phyloP scores from a whole-genome alignment of 2,329 filamentous ascomycete genomes.

The Tolypocladium capitatum region DNA sequence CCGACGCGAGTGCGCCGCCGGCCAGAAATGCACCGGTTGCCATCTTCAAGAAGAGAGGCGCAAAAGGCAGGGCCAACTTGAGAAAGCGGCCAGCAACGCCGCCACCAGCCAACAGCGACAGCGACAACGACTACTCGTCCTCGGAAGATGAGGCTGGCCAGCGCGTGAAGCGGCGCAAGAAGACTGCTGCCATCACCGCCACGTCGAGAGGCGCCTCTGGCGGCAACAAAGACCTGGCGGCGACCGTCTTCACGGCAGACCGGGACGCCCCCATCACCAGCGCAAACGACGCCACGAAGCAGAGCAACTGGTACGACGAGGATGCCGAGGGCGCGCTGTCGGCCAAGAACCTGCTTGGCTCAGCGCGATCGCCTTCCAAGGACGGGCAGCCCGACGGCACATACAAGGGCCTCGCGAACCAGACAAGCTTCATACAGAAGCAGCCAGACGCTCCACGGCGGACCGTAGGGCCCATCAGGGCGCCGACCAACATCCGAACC shows the following conservation, averaged over 20 bases:
- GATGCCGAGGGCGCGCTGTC: constrained; percentile 34
- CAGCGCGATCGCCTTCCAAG: constrained; percentile 28
- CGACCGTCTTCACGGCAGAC: constrained; percentile 47
- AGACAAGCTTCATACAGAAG: constrained; percentile 63
- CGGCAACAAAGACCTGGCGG: constrained; percentile 24
- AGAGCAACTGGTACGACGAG: constrained; percentile 81
- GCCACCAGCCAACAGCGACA: constrained; percentile 50
- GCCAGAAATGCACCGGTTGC: constrained; percentile 34
- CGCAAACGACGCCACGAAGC: constrained; percentile 80
- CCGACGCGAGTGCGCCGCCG: neutral
- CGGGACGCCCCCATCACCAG: constrained; percentile 47
- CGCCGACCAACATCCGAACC: constrained; percentile 77
- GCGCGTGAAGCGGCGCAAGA: constrained; percentile 67
- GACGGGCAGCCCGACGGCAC: constrained; percentile 43
- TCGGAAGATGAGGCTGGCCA: constrained; percentile 67
- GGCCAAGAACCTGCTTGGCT: constrained; percentile 44
- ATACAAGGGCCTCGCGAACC: constrained; percentile 64
- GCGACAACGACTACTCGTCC: constrained; percentile 52
- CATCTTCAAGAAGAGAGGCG: constrained; percentile 75
- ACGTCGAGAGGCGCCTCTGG: constrained; percentile 37
- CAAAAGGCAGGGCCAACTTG: constrained; percentile 62
- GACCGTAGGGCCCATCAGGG: constrained; percentile 74
- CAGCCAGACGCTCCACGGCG: constrained; percentile 60
- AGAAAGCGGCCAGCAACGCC: constrained; percentile 73
- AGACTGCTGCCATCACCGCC: constrained; percentile 50